phyloP scores from a whole-genome alignment of 2,329 filamentous ascomycete species.

The Colletotrichum tofieldiae region DNA sequence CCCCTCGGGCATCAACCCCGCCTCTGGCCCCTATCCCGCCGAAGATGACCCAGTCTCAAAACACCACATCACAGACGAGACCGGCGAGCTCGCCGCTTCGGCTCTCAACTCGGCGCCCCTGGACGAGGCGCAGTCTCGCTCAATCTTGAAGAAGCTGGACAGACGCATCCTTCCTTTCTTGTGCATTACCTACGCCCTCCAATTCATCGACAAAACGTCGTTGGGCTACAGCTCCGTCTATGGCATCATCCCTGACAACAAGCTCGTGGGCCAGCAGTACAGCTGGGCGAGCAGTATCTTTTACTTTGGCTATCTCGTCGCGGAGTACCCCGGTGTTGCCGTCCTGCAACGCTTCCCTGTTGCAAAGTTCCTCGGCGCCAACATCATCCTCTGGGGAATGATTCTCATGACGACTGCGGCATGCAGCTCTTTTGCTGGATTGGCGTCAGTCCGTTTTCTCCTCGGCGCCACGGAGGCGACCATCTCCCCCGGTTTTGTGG shows the following conservation, averaged over 20 bases:
- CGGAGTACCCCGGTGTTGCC: constrained; percentile 51
- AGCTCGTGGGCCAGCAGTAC: constrained; percentile 50
- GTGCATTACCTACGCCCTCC: constrained; percentile 51
- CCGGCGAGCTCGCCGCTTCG: constrained; percentile 33
- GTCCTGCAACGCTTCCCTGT: constrained; percentile 50
- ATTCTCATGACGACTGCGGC: constrained; percentile 52
- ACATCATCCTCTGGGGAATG: constrained; percentile 51
- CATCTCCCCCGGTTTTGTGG: constrained; percentile 54
- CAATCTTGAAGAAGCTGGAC: constrained; percentile 26
- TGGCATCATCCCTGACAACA: constrained; percentile 49
- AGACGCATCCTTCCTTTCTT: constrained; percentile 41
- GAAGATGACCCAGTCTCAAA: constrained; percentile 31
- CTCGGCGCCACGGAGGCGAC: constrained; percentile 55
- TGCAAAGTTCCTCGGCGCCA: constrained; percentile 49
- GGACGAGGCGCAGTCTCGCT: constrained; percentile 23
- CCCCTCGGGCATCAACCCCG: constrained; percentile 17
- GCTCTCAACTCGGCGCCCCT: constrained; percentile 25
- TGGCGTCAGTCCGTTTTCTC: constrained; percentile 55
- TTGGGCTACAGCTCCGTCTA: constrained; percentile 51
- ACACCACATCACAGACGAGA: constrained; percentile 37
- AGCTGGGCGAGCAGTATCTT: constrained; percentile 53
- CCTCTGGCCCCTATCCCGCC: constrained; percentile 7
- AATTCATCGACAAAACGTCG: constrained; percentile 50
- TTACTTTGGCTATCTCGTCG: constrained; percentile 52
- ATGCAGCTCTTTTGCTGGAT: constrained; percentile 51